Base-by-base conservation (phyloP, 768 basidiomycete species). In the Hygrophorus russula region DNA sequence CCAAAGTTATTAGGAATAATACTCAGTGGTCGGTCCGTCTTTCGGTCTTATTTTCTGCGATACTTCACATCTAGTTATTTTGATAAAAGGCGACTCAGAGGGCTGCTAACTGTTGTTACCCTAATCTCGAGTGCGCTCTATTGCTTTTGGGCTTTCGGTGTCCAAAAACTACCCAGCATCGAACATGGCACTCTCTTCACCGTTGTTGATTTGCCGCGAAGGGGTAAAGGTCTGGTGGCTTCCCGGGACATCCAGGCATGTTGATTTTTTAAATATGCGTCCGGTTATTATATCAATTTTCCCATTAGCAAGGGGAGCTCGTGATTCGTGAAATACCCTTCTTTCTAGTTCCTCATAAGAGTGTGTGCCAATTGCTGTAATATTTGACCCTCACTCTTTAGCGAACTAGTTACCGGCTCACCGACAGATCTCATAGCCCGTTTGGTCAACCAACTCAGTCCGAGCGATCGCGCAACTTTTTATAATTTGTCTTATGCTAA, bases 401-500 rank as follows among this genome's bases (percentile, higher is more conserved):
- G 13, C 6, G 36, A 33, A 41, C 2, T 17, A 75, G 75, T 69
- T 15, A 54, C 58, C 2, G 60, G 61, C 5, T 72, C 73, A 0
- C 76, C 78, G 2, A 57, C 64, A 4, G 59, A 60, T 1, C 50
- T 74, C n/a, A 63, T 80, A 15, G 54, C 57, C 4, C 47, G 58
- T 11, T 51, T 57, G 15, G 46, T 79, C 8, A 53, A 56, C 4
- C 51, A 53, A 19, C 59, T 73, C 12, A 51, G 53, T 3, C 51
- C 58, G 0, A 37, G 50, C 2, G 60, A 67, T 31, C 65, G 59
- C 18, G 58, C 62, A 20, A 62, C 68, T 5, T 76, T 76, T 51
- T 64, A 69, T 46, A 70, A 76, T 43, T 65, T 80, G 7, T 79
- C 78, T 7, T 76, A 73, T 49, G 71, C 76, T 27, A 62, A 73